A percentile compares a stretch with the other conserved stretches of the same genome.
Conservation (phyloP, 106 monocot genomes). For the Agapanthus africanus region DNA sequence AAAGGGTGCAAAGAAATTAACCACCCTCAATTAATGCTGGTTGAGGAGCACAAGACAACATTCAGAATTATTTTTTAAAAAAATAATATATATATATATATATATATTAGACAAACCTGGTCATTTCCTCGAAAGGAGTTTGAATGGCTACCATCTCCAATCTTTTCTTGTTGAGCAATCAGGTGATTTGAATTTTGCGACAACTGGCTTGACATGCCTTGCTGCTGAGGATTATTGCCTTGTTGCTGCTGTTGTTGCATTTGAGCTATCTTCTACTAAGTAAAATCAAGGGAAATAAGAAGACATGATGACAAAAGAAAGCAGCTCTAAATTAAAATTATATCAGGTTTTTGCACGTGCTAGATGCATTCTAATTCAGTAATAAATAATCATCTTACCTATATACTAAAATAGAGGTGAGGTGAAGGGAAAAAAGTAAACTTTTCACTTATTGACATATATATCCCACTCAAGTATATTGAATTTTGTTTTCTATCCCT, state of each 20-base stretch:
- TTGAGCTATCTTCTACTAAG: constrained; percentile 76
- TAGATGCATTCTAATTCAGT: too few relatives aligned
- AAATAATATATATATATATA: neutral
- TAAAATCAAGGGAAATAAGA: constrained; percentile 16
- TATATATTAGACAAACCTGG: constrained; percentile 36
- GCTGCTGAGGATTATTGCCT: constrained; percentile 35
- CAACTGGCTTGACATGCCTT: constrained; percentile 51
- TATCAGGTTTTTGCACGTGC: too few relatives aligned
- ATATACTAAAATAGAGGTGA: too few relatives aligned
- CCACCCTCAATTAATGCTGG: too few relatives aligned
- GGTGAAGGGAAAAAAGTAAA: too few relatives aligned
- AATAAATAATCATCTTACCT: too few relatives aligned
- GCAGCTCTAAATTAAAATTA: neutral
- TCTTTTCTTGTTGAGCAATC: constrained; percentile 65
- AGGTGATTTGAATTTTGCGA: constrained; percentile 55
- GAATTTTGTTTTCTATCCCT: too few relatives aligned
- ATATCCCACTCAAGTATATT: too few relatives aligned
- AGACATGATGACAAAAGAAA: neutral
- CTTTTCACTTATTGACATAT: too few relatives aligned
- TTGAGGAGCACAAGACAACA: neutral
- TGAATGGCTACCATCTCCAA: constrained; percentile 45
- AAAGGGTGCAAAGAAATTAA: too few relatives aligned
- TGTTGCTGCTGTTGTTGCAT: constrained; percentile 61
- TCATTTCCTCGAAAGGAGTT: constrained; percentile 67
- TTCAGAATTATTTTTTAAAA: neutral